A percentile compares a stretch with the other conserved stretches of the same genome.
Evolutionary conservation across 352 stramenopile genomes (phyloP).

Genomic region (Phytophthora aleatoria): DNA sequence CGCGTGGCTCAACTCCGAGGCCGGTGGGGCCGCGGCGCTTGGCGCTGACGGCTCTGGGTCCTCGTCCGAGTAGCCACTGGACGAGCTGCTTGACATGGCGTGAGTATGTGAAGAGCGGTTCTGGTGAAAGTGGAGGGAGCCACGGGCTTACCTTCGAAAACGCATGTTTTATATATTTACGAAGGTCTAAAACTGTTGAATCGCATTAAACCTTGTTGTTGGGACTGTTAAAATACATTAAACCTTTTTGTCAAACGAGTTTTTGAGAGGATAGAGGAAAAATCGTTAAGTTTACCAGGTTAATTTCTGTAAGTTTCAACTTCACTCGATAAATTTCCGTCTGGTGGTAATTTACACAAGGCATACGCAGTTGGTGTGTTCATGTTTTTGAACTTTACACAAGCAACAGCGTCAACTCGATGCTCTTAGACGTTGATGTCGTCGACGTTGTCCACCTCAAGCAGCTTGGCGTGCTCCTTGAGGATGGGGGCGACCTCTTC

Average conservation of each 20-base stretch:
- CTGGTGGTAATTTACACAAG: too few relatives aligned
- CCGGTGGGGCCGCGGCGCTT: slow-evolving; percentile 12
- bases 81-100: slow-evolving; percentile 54
- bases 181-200: not conserved
- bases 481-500: slow-evolving; percentile 96
- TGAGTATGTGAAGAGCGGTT: slow-evolving; percentile 33
- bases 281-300: too few relatives aligned
- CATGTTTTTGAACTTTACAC: not conserved
- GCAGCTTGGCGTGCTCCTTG: slow-evolving; percentile 84
- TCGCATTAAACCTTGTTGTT: not conserved
- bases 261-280: too few relatives aligned
- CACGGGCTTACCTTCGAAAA: not conserved
- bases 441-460: slow-evolving; percentile 94
- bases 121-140: slow-evolving; percentile 25
- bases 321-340: too few relatives aligned
- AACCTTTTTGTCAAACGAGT: not conserved
- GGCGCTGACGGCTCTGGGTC: slow-evolving; percentile 27
- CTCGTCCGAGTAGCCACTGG: slow-evolving; percentile 47
- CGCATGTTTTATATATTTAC: not conserved
- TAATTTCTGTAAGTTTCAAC: too few relatives aligned
- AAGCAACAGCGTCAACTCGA: not conserved
- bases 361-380: too few relatives aligned
- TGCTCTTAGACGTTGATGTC: slow-evolving; percentile 94
- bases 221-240: slow-evolving; percentile 2
- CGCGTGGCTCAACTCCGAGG: slow-evolving; percentile 37